Evolutionary conservation across 352 stramenopile species (phyloP).

Genomic region (Phytopythium boreale): DNA sequence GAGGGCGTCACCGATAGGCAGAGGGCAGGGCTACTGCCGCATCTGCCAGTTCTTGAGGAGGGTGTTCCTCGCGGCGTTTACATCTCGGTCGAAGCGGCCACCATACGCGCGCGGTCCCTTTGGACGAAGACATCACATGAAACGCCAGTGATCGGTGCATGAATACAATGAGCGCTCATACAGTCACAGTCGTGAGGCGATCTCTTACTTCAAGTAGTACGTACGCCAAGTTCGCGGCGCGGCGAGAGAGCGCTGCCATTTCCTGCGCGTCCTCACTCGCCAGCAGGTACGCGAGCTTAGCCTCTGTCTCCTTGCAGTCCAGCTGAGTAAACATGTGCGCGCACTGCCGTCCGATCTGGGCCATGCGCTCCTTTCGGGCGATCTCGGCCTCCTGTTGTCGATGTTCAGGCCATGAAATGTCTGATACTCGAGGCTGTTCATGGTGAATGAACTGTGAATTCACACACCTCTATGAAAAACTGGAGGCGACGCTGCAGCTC

Average conservation of each 20-base stretch:
- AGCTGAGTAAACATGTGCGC: slow-evolving; percentile 59
- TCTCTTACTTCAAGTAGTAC: no score
- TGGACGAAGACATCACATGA: neutral
- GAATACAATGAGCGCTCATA: neutral
- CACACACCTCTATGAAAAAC: slow-evolving; percentile 25
- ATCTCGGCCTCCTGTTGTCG: slow-evolving; percentile 26
- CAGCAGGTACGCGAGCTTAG: slow-evolving; percentile 32
- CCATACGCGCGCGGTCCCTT: neutral
- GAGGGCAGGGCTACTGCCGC: neutral
- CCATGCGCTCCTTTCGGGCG: slow-evolving; percentile 42
- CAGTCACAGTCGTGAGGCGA: neutral
- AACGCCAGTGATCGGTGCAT: neutral
- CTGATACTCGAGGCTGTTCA: no score
- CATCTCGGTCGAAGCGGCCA: slow-evolving; percentile 2
- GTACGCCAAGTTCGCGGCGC: slow-evolving; percentile 14
- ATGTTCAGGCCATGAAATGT: neutral
- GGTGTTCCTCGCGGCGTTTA: slow-evolving; percentile 10
- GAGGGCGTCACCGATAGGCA: no score
- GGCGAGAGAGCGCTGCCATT: slow-evolving; percentile 11
- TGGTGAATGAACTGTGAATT: no score
- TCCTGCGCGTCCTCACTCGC: slow-evolving; percentile 27
- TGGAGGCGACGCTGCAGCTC: slow-evolving; percentile 17
- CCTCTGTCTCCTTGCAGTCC: slow-evolving; percentile 51
- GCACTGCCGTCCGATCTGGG: slow-evolving; percentile 56
- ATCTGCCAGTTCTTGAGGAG: slow-evolving; percentile 10